Evolutionary conservation across 768 basidiomycete species (phyloP), one percentile per base, ranked within the genome.

Genomic region (Tulasnella sp.): DNA sequence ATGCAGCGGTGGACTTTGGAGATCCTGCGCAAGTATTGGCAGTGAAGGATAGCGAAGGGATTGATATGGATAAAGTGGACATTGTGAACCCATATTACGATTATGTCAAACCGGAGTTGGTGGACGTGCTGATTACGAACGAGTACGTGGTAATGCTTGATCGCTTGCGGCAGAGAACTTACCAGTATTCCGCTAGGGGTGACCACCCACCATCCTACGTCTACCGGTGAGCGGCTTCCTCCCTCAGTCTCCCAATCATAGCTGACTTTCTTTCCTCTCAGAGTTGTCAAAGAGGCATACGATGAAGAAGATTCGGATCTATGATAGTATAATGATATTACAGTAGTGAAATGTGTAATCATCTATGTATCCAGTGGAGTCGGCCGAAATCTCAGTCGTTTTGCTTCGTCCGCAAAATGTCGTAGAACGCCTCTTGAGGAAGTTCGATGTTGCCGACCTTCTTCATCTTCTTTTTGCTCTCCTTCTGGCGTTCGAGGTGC

Each of bases 21-120:
- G 87, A 88, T 80, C 90, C 90, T 3, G 81, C 79, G 26, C 80
- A 82, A 46, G 82, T 83, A 9, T 75, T 83, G 16, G 89, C 87
- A 42, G 89, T 91, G 74, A 86, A 85, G 55, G 91, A 90, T 42
- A 94, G 92, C 80, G 90, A 94, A 79, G 93, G 94, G 81, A 93
- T 92, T 0, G 87, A 89, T 81, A 85, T 93, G 57, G 92, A 96
- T 80, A 93, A 92, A 81, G 94, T 96, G 18, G 95, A 98, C 81
- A 95, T 97, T 11, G 86, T 96, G 69, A 97, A 96, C 83, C 96
- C 96, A n/a, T 95, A 93, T 83, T 99, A 93, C 83, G 98, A 99
- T 85, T 96, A 97, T 84, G 93, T 99, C 55, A 88, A 90, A 74
- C 96, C 96, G 29, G 96, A 98, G 83, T 85, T 98, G 80, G 90